These are phyloP conservation scores for Paramyrothecium sp. DNA, from an alignment of 2,329 filamentous ascomycete genomes.

Conservation along the genomic window DNA sequence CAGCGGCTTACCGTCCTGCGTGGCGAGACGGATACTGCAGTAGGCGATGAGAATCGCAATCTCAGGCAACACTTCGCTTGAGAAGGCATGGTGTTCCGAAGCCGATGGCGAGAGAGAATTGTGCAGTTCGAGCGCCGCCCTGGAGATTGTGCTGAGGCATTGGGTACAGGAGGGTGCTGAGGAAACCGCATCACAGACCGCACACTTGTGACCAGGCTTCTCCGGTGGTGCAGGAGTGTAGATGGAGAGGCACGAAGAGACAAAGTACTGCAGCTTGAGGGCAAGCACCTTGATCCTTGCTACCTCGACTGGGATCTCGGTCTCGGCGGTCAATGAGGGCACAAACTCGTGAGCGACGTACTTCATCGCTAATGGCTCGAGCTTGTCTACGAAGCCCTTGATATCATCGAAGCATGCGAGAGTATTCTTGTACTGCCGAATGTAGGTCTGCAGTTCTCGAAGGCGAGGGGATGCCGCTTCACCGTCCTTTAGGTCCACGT, in stretches of 20 bases:
- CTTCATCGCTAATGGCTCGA: slow-evolving; percentile 38
- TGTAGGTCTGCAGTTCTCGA: slow-evolving; percentile 31
- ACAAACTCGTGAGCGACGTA: slow-evolving; percentile 36
- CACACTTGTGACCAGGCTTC: slow-evolving; percentile 18
- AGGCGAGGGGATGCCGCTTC: slow-evolving; percentile 28
- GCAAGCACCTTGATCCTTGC: slow-evolving; percentile 31
- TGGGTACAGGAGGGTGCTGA: slow-evolving; percentile 13
- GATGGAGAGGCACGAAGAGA: slow-evolving; percentile 34
- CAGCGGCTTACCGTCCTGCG: slow-evolving; percentile 6
- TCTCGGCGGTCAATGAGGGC: slow-evolving; percentile 25
- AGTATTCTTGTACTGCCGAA: slow-evolving; percentile 32
- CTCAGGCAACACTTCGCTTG: slow-evolving; percentile 25
- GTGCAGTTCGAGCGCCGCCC: slow-evolving; percentile 16
- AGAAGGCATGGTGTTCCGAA: background rate
- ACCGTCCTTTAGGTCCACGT: slow-evolving; percentile 22
- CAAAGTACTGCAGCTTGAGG: slow-evolving; percentile 43
- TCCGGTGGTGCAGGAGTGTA: slow-evolving; percentile 16
- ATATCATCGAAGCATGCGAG: slow-evolving; percentile 46
- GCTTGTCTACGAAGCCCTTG: slow-evolving; percentile 39
- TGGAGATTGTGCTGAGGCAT: slow-evolving; percentile 20
- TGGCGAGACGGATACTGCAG: slow-evolving; percentile 30
- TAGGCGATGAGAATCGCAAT: slow-evolving; percentile 31
- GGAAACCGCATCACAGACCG: slow-evolving; percentile 18
- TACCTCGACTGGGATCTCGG: slow-evolving; percentile 15
- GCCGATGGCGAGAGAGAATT: slow-evolving; percentile 4